Evolutionary conservation across 192 early-diverging fungal genomes (phyloP), one percentile per base, ranked within the genome.

Genomic region (Coemansia sp.): DNA sequence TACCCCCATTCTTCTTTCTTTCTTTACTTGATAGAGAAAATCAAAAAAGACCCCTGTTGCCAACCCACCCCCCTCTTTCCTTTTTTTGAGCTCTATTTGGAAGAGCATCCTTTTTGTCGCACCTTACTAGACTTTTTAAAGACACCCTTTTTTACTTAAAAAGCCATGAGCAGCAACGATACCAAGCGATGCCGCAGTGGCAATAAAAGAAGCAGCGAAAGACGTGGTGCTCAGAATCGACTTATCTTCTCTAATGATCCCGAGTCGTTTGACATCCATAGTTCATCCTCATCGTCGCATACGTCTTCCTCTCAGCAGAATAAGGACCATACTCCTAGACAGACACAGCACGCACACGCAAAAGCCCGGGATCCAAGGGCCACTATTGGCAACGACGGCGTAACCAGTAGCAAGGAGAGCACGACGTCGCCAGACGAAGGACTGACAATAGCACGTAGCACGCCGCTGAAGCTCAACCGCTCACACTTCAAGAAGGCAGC

Each of bases 211-310:
- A 34, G 65, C 58, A 34, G 67, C 7, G 56, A 22, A 28, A 48
- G 68, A 53, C 70, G 76, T 32, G 57, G 59, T 0, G 31, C 51
- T 21, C 25, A 49, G 26, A 68, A 60, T 10, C 64, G 60, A 0
- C 60, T 81, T 55, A 73, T 56, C 24, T 68, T 81, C 44, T 58
- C 60, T 19, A 69, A 74, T 31, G 78, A 81, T 49, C 62, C 68
- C 54, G 64, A 81, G 61, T 57, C 68, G 27, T 81, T 74, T 54
- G 66, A 74, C 54, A 73, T 70, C 64, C 67, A 73, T 49, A 68
- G 70, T 26, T 50, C 71, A 5, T 38, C 70, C 1, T 27, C 65
- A 7, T 56, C 62, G 14, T 64, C 72, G 30, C 61, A 47, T 25
- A 19, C 49, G 0, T 64, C 69, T 0, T 60, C 69, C 1, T 24